Percentiles rank a stretch among this genome's conserved stretches.
Conservation (phyloP, 202 grass and related monocot genomes). For the Elaeis oleifera region DNA sequence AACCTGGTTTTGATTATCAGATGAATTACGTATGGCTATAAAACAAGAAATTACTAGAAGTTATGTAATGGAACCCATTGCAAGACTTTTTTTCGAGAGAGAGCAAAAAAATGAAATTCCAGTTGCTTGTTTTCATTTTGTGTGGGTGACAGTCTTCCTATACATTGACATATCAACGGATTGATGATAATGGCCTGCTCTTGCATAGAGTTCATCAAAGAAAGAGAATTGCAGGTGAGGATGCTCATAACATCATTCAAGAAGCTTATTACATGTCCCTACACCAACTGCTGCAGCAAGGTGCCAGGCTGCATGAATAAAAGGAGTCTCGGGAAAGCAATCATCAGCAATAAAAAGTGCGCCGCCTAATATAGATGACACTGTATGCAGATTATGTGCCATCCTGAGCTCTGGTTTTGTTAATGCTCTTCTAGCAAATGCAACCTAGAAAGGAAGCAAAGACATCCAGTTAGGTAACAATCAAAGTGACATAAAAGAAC, state of each 20-base stretch:
- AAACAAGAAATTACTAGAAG: too few species aligned
- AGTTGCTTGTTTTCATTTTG: too few species aligned
- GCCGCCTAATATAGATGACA: conserved; percentile 79
- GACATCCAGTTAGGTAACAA: neutral
- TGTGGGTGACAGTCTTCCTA: too few species aligned
- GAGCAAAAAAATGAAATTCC: too few species aligned
- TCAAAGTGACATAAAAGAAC: neutral
- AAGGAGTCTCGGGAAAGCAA: conserved; percentile 60
- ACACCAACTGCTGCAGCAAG: conserved; percentile 79
- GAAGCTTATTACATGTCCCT: conserved; percentile 83
- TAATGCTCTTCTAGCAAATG: conserved; percentile 71
- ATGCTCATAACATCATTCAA: conserved; percentile 34
- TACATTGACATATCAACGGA: neutral
- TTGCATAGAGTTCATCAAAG: neutral
- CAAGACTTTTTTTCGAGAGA: too few species aligned
- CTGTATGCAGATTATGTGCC: conserved; percentile 82
- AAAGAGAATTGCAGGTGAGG: neutral
- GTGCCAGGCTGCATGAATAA: conserved; percentile 92
- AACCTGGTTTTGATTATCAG: too few species aligned
- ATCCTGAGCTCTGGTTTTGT: conserved; percentile 65
- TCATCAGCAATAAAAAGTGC: conserved; percentile 78
- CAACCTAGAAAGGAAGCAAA: conserved; percentile 45
- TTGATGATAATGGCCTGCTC: neutral
- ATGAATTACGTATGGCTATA: too few species aligned
- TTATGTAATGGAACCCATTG: too few species aligned